Base-by-base conservation (phyloP, 768 basidiomycete genomes). In the Trichaptum fuscoviolaceum region DNA sequence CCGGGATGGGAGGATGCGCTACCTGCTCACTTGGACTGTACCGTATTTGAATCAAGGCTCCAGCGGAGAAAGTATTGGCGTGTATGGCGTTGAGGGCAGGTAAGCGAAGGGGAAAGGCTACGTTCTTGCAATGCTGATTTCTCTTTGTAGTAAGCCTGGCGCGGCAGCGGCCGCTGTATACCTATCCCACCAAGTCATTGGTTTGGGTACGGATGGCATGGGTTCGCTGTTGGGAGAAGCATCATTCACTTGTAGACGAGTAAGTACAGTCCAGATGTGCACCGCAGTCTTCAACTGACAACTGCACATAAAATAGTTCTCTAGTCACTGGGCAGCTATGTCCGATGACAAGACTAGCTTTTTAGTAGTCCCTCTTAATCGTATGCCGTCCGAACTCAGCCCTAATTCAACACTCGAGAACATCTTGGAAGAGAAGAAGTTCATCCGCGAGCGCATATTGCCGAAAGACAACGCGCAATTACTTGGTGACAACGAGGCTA, bases 71-170 rank as follows among this genome's bases (percentile, higher is more conserved):
- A 78, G 71, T 62, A 80, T 83, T 27, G 83, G 83, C 0, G 70
- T 78, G 0, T 83, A 82, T 67, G 83, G 83, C 2, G 71, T 83
- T 26, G 82, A 83, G 69, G 83, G 83, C 66, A 83, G 82, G 82
- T 82, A 36, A 58, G 75, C 15, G 15, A 20, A 15, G 18, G 59
- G 30, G 4, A 23, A 20, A 25, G 35, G 35, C 10, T 35, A 17
- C 27, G 15, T 17, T 10, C 34, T 63, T 64, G 35, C 59, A 52
- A 27, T 26, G 24, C 64, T 67, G 66, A 65, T 27, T 18, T 8
- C 25, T 26, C 23, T 52, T 66, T 9, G 10, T 66, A 83, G 82
- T 67, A 84, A 83, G 74, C 81, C 82, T 12, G 82, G 82, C 57
- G 83, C 83, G 1, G 72, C 82, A 0, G 73, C 82, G 0, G 75